Evolutionary conservation across 208 protist genomes (phyloP).

Genomic region (Leishmania gerbilli): DNA sequence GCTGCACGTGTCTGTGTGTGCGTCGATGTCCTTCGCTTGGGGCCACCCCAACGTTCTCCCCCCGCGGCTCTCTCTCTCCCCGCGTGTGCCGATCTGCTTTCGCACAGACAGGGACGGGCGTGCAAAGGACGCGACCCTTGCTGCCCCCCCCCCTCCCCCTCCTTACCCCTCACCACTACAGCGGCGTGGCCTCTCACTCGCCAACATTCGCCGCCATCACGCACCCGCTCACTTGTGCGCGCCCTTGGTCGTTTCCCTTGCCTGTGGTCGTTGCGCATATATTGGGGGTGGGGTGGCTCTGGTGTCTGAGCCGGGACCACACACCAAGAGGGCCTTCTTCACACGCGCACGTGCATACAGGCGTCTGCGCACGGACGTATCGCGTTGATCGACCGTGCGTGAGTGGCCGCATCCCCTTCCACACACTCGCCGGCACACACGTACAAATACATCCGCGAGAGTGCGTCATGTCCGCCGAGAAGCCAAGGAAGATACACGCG

Average conservation of each 20-base stretch:
- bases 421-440: background rate
- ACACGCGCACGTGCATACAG: background rate
- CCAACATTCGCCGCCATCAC: background rate
- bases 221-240: background rate
- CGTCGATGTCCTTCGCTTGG: too few relatives aligned
- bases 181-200: background rate
- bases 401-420: background rate
- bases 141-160: too few relatives aligned
- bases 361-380: background rate
- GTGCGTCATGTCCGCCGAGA: constrained; percentile 1
- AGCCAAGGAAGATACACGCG: constrained; percentile 1
- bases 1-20: background rate
- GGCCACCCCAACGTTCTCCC: background rate
- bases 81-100: background rate
- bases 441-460: background rate
- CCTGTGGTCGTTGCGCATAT: background rate
- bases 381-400: background rate
- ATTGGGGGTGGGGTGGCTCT: background rate
- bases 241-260: background rate
- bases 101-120: background rate
- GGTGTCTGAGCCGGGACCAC: background rate
- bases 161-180: background rate
- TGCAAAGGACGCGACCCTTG: background rate
- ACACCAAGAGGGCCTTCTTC: background rate
- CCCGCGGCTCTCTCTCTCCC: too few relatives aligned